Base-by-base conservation (phyloP, 805 yeast genomes). In the Starmerella kuoi region DNA sequence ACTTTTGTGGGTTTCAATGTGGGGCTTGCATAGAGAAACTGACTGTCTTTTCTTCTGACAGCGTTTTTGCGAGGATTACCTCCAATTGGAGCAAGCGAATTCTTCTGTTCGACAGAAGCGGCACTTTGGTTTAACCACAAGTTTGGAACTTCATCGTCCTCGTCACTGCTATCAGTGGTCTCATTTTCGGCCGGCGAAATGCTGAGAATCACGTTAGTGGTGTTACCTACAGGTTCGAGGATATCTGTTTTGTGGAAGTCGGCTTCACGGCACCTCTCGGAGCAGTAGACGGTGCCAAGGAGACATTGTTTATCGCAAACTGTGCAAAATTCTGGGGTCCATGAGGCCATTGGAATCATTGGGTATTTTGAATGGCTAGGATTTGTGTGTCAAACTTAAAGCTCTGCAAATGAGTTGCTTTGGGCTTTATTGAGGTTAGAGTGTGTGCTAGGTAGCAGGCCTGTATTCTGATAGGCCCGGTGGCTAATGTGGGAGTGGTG, bases 281-380 rank as follows among this genome's bases (percentile, higher is more conserved):
- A 68, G 60, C 74, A 70, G 61, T 69, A 70, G 42, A 66, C 66
- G 11, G 65, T 51, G 22, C 64, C 65, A 11, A 58, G 54, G 9
- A 66, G 51, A 55, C 73, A 70, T 47, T 66, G 64, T 52, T 66
- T 69, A 52, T 73, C 77, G 59, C 79, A 74, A 44, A 70, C 76
- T 37, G 71, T 64, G 62, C 79, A 74, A 59, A 61, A 74, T 55
- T 74, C 78, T 54, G 68, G 70, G 48, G 63, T 48, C 69, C 69
- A 65, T 21, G 39, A 22, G 7, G 34, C 18, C 41, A 40, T 27
- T 3, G 31, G 36, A 23, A 32, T 32, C 41, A 38, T 38, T n/a
- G 6, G 37, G 8, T 9, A 31, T 22, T 18, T 11, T 15, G 20
- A 24, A 31, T 38, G 21, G 35, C 28, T 9, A 20, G 22, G n/a